Base-by-base conservation (phyloP, 768 basidiomycete genomes). In the Mycena galopus region DNA sequence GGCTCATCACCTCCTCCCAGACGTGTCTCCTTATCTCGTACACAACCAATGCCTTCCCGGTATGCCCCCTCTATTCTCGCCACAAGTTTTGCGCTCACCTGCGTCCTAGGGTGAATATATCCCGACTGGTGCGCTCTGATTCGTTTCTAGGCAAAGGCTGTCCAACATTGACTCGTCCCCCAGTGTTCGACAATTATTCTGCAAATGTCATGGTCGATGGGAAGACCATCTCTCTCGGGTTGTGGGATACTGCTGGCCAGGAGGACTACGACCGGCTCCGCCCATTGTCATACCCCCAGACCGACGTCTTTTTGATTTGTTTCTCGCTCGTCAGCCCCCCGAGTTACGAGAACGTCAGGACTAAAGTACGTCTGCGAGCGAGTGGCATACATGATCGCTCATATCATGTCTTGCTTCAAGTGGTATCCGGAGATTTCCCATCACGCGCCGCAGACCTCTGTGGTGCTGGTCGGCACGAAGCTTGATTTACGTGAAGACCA, bases 241-340 rank as follows among this genome's bases (percentile, higher is more conserved):
- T 99, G 67, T 99, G 98, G 98, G 98, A 99, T 89, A 99, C 98
- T n/a, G 98, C 98, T 39, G 98, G 98, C 76, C 98, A 99, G 85
- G 98, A 99, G 84, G 97, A 99, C 86, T 99, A 97, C 81, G 96
- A 97, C 85, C 93, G 98, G 53, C 93, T 99, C 77, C 93, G 98
- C 77, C 98, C 98, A 62, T 89, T 99, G 77, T 97, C 96, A 74
- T 99, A 99, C 85, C 98, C 98, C 29, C 98, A 99, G 85, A 99
- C 98, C 51, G 97, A 99, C 82, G 96, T 99, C 70, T 99, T 99
- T 87, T 88, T 99, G 84, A 97, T 99, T 81, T 99, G 98, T 83
- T 99, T 99, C 87, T 97, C 96, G 59, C 90, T 99, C 73, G 97
- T 99, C 81, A 96, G 94, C 80, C 98, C 98, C 42, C 97, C 98